These are phyloP conservation scores for Thalassiosira tumida DNA, from an alignment of 352 stramenopile genomes.

Conservation along the genomic window DNA sequence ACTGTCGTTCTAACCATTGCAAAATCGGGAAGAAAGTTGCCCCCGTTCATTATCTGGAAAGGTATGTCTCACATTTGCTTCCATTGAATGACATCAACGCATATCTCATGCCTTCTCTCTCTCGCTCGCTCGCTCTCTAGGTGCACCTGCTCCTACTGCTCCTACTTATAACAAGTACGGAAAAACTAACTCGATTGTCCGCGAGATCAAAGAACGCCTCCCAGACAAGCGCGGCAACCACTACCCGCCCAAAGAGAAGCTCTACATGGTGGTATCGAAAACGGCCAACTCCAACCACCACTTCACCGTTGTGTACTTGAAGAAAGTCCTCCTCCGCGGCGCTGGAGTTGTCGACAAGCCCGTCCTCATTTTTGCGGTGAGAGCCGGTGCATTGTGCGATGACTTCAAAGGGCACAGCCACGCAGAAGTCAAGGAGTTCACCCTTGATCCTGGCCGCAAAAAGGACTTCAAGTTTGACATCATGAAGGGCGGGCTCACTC, in stretches of 20 bases:
- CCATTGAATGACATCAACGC: too few relatives aligned
- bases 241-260: constrained; percentile 45
- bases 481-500: constrained; percentile 58
- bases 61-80: too few relatives aligned
- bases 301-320: constrained; percentile 34
- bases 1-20: constrained; percentile 13
- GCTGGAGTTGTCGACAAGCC: too few relatives aligned
- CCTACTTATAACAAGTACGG: background rate
- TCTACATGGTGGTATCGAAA: constrained; percentile 43
- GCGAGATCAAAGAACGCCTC: constrained; percentile 38
- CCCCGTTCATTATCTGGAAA: constrained; percentile 58
- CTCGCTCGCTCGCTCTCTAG: too few relatives aligned
- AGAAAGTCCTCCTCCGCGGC: constrained; percentile 53
- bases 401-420: constrained; percentile 50
- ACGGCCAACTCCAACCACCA: constrained; percentile 54
- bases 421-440: constrained; percentile 20
- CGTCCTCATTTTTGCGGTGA: too few relatives aligned
- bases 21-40: constrained; percentile 31
- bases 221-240: constrained; percentile 45
- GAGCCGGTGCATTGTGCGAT: too few relatives aligned
- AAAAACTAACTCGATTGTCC: background rate
- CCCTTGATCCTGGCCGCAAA: background rate
- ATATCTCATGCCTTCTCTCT: too few relatives aligned
- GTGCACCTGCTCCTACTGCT: constrained; percentile 9
- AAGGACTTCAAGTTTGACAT: constrained; percentile 36